Percentiles rank a stretch among this genome's conserved stretches.
Conservation (phyloP, 228 moss, liverwort and hornwort genomes). For the Sphagnum fallax region DNA sequence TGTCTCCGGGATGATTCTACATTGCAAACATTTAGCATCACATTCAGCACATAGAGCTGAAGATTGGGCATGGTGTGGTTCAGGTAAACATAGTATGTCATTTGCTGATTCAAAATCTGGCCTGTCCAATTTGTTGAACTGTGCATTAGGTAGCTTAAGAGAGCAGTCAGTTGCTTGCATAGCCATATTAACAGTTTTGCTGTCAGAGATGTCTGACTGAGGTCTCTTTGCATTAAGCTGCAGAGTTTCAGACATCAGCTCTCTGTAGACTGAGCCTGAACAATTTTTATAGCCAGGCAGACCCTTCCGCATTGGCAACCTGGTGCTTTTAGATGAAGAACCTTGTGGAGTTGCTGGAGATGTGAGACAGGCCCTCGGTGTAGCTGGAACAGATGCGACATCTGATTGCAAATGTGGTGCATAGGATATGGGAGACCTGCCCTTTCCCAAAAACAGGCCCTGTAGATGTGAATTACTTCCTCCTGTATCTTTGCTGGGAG, state of each 20-base stretch:
- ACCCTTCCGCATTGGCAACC: slow-evolving; percentile 9
- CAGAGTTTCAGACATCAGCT: slow-evolving; percentile 31
- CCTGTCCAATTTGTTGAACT: too few relatives aligned
- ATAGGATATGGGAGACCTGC: slow-evolving; percentile 47
- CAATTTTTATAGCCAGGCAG: slow-evolving; percentile 4
- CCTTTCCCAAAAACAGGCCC: slow-evolving; percentile 3
- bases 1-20: not conserved
- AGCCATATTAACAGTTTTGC: not conserved
- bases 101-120: too few relatives aligned
- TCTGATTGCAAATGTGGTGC: slow-evolving; percentile 57
- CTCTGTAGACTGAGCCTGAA: slow-evolving; percentile 12
- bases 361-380: slow-evolving; percentile 27
- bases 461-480: slow-evolving; percentile 13
- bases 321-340: slow-evolving; percentile 8
- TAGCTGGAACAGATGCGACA: slow-evolving; percentile 54
- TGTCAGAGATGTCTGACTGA: slow-evolving; percentile 4
- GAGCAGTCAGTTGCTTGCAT: slow-evolving; percentile 8
- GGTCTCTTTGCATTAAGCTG: slow-evolving; percentile 21
- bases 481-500: not conserved
- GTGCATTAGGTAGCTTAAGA: slow-evolving; percentile 7
- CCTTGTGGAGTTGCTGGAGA: slow-evolving; percentile 18
- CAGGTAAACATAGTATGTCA: too few relatives aligned
- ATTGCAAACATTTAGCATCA: not conserved
- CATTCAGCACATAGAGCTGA: not conserved
- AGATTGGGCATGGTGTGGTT: not conserved